phyloP scores from a whole-genome alignment of 2,329 filamentous ascomycete genomes.

The Sporothrix brasiliensis region DNA sequence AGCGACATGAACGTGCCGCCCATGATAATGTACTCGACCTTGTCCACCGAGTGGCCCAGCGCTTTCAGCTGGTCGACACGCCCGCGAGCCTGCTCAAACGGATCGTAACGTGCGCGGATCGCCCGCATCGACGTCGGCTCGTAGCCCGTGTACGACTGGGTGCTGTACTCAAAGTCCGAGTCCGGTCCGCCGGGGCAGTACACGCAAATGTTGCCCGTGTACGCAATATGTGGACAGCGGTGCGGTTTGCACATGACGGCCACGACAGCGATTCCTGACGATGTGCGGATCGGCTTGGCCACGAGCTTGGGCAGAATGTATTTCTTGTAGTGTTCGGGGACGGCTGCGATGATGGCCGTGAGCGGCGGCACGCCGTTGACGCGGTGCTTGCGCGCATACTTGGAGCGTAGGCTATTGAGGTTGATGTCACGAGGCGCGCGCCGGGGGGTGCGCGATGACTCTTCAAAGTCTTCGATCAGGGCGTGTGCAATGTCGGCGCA shows the following conservation, averaged over 20 bases:
- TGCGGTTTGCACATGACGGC: constrained; percentile 99
- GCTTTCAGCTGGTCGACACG: constrained; percentile 96
- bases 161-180: constrained; percentile 98
- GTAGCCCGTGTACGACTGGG: constrained; percentile 97
- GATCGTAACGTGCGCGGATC: constrained; percentile 94
- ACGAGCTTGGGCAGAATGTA: constrained; percentile 96
- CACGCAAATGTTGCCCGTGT: constrained; percentile 98
- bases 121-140: constrained; percentile 98
- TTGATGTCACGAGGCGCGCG: constrained; percentile 85
- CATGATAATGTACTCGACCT: constrained; percentile 99
- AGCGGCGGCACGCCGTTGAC: constrained; percentile 85
- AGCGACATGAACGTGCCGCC: constrained; percentile 99
- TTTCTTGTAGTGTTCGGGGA: constrained; percentile 99
- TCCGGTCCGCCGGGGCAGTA: constrained; percentile 98
- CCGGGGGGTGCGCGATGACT: constrained; percentile 72
- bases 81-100: constrained; percentile 94
- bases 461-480: constrained; percentile 85
- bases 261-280: constrained; percentile 84
- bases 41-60: constrained; percentile 94
- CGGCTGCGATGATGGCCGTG: constrained; percentile 95
- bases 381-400: constrained; percentile 90
- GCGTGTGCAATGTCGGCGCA: constrained; percentile 95
- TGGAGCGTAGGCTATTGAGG: constrained; percentile 82
- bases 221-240: constrained; percentile 94
- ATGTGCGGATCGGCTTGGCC: constrained; percentile 87